phyloP scores from a whole-genome alignment of 176 grass and related monocot genomes.

The Typha latifolia region DNA sequence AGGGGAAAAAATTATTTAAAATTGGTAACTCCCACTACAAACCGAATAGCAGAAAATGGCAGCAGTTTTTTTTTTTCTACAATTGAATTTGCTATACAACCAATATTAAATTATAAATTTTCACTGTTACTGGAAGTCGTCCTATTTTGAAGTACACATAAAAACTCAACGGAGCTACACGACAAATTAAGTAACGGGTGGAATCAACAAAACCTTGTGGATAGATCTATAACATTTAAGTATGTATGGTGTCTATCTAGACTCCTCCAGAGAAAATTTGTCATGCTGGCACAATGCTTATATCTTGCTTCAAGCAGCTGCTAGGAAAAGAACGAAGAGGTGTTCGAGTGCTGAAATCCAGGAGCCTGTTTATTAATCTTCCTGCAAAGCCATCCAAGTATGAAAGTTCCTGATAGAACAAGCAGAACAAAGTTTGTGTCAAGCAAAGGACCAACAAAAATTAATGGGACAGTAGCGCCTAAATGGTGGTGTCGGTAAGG shows the following conservation, averaged over 20 bases:
- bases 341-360: neutral
- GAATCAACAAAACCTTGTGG: neutral
- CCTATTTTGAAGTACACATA: neutral
- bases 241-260: neutral
- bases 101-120: constrained; percentile 2
- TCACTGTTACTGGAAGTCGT: neutral
- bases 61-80: too few species aligned
- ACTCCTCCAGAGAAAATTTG: neutral
- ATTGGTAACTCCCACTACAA: too few species aligned
- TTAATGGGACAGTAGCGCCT: neutral
- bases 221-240: neutral
- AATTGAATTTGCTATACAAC: constrained; percentile 3
- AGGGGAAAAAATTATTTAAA: too few species aligned
- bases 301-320: neutral
- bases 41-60: too few species aligned
- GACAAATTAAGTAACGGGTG: neutral
- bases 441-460: neutral
- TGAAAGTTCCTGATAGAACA: neutral
- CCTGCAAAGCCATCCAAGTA: neutral
- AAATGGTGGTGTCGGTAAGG: neutral
- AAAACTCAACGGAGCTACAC: neutral
- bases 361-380: neutral
- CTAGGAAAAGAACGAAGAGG: neutral
- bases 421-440: neutral
- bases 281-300: neutral